phyloP scores from a whole-genome alignment of 768 basidiomycete species.

The Russula griseocarnosa region DNA sequence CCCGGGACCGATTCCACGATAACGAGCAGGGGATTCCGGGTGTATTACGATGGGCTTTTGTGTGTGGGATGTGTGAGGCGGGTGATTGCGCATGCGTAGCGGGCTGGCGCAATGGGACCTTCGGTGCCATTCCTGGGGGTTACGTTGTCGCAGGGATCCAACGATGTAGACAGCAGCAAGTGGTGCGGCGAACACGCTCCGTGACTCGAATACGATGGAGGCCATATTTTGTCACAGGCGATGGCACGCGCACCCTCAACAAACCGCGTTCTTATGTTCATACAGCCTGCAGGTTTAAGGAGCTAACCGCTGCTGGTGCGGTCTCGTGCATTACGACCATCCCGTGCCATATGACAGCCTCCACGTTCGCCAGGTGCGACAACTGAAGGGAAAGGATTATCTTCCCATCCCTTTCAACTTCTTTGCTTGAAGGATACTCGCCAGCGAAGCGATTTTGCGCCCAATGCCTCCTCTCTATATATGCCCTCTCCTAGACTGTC shows the following conservation, averaged over 20 bases:
- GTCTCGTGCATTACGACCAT: slow-evolving; percentile 35
- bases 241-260: slow-evolving; percentile 21
- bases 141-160: background rate
- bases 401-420: no score
- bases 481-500: no score
- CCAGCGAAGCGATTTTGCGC: no score
- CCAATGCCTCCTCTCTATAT: no score
- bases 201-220: slow-evolving; percentile 19
- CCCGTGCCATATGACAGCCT: slow-evolving; percentile 51
- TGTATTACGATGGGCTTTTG: slow-evolving; percentile 17
- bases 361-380: slow-evolving; percentile 47
- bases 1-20: background rate
- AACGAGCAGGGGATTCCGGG: slow-evolving; percentile 17
- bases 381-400: slow-evolving; percentile 8
- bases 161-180: background rate
- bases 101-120: slow-evolving; percentile 58
- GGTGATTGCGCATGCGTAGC: slow-evolving; percentile 50
- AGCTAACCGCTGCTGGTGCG: slow-evolving; percentile 6
- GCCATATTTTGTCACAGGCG: slow-evolving; percentile 18
- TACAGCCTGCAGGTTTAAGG: background rate
- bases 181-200: slow-evolving; percentile 3
- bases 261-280: slow-evolving; percentile 1
- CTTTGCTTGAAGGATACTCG: no score
- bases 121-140: slow-evolving; percentile 27
- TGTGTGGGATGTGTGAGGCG: slow-evolving; percentile 21